phyloP scores from a whole-genome alignment of 2,329 filamentous ascomycete genomes.

The Phoma sp. region DNA sequence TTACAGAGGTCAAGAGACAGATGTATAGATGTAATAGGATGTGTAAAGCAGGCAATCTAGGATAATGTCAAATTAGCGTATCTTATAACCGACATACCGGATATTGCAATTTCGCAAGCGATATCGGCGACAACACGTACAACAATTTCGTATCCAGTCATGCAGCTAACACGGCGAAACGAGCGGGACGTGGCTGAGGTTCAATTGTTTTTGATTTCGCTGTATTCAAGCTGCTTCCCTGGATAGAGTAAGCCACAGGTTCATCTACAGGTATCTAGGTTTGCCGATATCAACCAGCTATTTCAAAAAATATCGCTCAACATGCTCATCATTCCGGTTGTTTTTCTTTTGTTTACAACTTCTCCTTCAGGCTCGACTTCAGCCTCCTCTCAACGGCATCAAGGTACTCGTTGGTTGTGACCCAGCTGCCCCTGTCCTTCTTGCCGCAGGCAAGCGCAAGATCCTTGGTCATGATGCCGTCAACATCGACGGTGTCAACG shows the following conservation, averaged over 20 bases:
- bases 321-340: not conserved
- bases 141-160: too few species aligned
- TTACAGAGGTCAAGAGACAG: too few species aligned
- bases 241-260: slow-evolving; percentile 21
- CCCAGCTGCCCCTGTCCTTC: slow-evolving; percentile 81
- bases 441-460: slow-evolving; percentile 93
- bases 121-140: too few species aligned
- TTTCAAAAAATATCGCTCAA: slow-evolving; percentile 11
- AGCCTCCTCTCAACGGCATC: slow-evolving; percentile 89
- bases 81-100: not conserved
- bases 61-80: too few species aligned
- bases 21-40: too few species aligned
- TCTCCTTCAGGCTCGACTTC: slow-evolving; percentile 78
- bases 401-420: slow-evolving; percentile 88
- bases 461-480: slow-evolving; percentile 99
- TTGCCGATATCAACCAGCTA: slow-evolving; percentile 23
- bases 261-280: slow-evolving; percentile 23
- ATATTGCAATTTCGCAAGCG: not conserved
- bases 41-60: too few species aligned
- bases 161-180: too few species aligned
- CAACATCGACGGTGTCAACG: slow-evolving; percentile 89
- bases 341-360: slow-evolving; percentile 61
- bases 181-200: not conserved
- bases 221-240: slow-evolving; percentile 16
- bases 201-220: slow-evolving; percentile 15